Base-by-base conservation (phyloP, 1,284 basidiomycete species). In the Trichosporon coremiiforme region DNA sequence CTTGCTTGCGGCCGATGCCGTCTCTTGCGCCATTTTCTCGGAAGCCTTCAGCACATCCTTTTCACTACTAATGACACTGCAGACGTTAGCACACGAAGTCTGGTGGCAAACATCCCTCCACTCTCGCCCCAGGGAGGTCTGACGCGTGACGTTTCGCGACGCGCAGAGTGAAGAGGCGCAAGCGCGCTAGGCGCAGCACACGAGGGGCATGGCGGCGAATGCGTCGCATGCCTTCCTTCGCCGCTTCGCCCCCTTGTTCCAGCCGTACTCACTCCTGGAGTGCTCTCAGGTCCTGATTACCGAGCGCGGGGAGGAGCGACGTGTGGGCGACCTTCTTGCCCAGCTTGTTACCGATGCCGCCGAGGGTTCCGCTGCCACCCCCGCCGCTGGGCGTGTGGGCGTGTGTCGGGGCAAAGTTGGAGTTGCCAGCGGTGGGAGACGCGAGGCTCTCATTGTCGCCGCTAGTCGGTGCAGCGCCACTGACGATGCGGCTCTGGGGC, bases 21-120 rank as follows among this genome's bases (percentile, higher is more conserved):
- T 79, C 86, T 90, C 81, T 90, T 89, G 41, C 89, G 78, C 76
- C 15, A 82, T 72, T 25, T 75, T 75, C 66, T 84, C 90, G 72
- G 85, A 91, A 88, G 89, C 88, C 67, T 87, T 85, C 60, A 96
- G 85, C 15, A 95, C 90, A 4, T 87, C 84, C 85, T 98, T 98
- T 84, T 98, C 95, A 0, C 91, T 87, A 2, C 89, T 90, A 73
- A 98, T 98, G 73, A 96, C 86, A 77, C 95, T 93, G 65, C 0
- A 50, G 4, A 5, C n/a, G 67, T 75, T 65, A 70, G 65, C 31
- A 22, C 12, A 17, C 25, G 9, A 15, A 25, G 25, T 25, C 25
- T n/a, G 17, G 22, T 35, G 25, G 41, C 17, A 31, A 70, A 10
- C 9, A 38, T 13, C 36, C 8, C n/a, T 9, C 36, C 15, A 45